phyloP scores from a whole-genome alignment of 768 basidiomycete genomes.

The Sporobolomyces pararoseus region DNA sequence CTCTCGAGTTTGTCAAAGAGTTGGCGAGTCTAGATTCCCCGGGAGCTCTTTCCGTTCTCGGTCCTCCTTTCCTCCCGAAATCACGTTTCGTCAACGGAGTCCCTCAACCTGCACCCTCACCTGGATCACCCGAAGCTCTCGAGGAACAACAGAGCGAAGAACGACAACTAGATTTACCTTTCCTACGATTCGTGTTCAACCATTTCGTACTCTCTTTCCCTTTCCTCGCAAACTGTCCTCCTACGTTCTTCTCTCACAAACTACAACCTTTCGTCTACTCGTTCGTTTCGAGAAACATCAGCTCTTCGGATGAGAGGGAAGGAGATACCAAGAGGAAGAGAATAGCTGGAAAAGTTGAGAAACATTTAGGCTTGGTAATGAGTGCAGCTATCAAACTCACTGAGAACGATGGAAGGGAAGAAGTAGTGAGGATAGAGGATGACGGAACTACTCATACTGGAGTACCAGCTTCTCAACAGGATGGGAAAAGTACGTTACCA shows the following conservation, averaged over 20 bases:
- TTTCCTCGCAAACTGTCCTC: constrained; percentile 81
- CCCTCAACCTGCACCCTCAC: constrained; percentile 9
- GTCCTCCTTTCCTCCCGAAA: constrained; percentile 69
- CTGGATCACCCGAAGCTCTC: constrained; percentile 4
- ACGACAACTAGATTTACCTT: constrained; percentile 63
- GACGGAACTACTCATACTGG: constrained; percentile 76
- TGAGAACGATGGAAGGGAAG: constrained; percentile 63
- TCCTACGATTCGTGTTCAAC: constrained; percentile 81
- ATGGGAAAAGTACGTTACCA: not conserved
- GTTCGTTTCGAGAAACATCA: constrained; percentile 72
- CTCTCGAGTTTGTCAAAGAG: constrained; percentile 78
- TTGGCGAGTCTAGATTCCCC: constrained; percentile 60
- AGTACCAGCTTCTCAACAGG: constrained; percentile 56
- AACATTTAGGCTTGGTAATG: constrained; percentile 76
- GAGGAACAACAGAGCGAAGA: constrained; percentile 33
- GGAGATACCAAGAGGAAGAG: constrained; percentile 64
- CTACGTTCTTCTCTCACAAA: constrained; percentile 88
- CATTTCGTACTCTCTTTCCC: constrained; percentile 94
- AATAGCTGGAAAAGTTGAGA: constrained; percentile 72
- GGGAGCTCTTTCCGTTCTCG: constrained; percentile 72
- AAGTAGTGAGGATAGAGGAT: constrained; percentile 84
- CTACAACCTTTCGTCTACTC: constrained; percentile 89
- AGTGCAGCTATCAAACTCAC: constrained; percentile 74
- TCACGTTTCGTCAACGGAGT: constrained; percentile 58
- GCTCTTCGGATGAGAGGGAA: constrained; percentile 55